Evolutionary conservation across 805 yeast genomes (phyloP).

Genomic region (Lipomyces yamanashiensis): DNA sequence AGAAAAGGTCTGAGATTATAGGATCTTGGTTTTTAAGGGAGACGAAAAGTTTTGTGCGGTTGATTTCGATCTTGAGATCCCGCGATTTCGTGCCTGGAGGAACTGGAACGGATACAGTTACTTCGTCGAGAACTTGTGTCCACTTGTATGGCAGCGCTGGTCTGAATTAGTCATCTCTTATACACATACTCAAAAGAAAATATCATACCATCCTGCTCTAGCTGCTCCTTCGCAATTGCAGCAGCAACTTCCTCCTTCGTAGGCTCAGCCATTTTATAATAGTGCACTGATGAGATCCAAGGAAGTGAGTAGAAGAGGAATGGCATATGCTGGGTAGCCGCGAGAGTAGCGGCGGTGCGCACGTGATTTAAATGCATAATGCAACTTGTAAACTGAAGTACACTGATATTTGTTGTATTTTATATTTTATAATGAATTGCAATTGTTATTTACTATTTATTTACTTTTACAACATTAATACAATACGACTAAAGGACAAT

Average conservation of each 20-base stretch:
- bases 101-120: conserved; percentile 47
- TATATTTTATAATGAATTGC: too few species aligned
- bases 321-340: too few species aligned
- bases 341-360: too few species aligned
- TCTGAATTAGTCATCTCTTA: neutral
- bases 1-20: conserved; percentile 47
- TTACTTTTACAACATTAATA: too few species aligned
- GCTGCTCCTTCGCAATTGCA: conserved; percentile 29
- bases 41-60: conserved; percentile 39
- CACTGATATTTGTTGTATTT: too few species aligned
- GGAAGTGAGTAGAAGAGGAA: too few species aligned
- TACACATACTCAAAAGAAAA: neutral
- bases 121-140: conserved; percentile 51
- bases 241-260: conserved; percentile 35
- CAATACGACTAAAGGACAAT: too few species aligned
- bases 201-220: conserved; percentile 31
- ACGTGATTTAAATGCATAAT: too few species aligned
- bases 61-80: conserved; percentile 43
- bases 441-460: too few species aligned
- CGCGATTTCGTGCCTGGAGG: conserved; percentile 47
- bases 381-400: too few species aligned
- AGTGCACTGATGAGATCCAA: too few species aligned
- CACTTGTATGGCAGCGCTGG: conserved; percentile 45
- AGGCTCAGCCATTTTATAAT: conserved; percentile 16
- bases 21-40: conserved; percentile 35